Evolutionary conservation across 1,284 basidiomycete species (phyloP), one percentile per base, ranked within the genome.

Genomic region (Cystobasidium pallidum): DNA sequence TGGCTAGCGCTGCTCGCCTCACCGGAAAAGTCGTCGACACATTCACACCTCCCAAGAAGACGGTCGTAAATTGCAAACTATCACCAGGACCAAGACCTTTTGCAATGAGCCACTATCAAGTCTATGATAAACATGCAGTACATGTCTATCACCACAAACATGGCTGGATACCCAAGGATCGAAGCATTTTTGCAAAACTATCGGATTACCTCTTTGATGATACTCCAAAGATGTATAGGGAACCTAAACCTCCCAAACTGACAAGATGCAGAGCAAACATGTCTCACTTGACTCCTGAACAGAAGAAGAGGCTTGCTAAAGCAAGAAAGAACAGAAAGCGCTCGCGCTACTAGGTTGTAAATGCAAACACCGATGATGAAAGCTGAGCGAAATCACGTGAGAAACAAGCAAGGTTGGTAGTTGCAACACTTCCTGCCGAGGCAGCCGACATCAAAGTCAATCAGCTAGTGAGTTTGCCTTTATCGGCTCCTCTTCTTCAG

Each of bases 201-300:
- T 36, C 28, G 10, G 54, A 34, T 57, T 57, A 57, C 24, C 54
- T 57, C 15, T 57, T 57, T 19, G 54, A 57, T 36, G 54, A 57
- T 57, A 57, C 54, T 34, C 28, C 30, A n/a, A 57, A 57, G 26
- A n/a, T 32, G 19, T 34, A 34, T 19, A 32, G 54, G 19, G 30
- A 57, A 57, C 54, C 28, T 2, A n/a, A 32, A n/a, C 34, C 17
- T 1, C 28, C 28, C n/a, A 36, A n/a, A 57, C 30, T 34, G 54
- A 51, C 17, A 11, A 19, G 54, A 34, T 13, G 17, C 10, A 57
- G 54, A 57, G 30, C 28, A 34, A 57, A 57, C n/a, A 57, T 57
- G 54, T 57, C 54, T 19, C 54, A 57, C 36, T n/a, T 57, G 7
- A 57, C 54, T 15, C 32, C 28, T 36, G 30, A 34, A 32, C 54